Evolutionary conservation across 2,329 filamentous ascomycete genomes (phyloP).

Genomic region (Aaosphaeria pasadenensis): DNA sequence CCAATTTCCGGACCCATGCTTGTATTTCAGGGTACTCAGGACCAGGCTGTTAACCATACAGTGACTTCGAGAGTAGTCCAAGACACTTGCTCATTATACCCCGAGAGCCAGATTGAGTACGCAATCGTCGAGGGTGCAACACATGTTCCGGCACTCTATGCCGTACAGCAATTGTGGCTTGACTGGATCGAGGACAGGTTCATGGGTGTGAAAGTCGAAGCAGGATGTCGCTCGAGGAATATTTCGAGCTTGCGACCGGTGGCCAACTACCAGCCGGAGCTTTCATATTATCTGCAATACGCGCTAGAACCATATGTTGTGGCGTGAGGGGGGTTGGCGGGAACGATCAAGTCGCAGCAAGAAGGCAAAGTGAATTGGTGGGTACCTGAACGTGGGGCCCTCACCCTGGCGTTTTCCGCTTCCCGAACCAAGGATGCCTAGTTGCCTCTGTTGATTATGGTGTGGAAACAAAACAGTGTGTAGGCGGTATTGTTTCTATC

Average conservation of each 20-base stretch:
- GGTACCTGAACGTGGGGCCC: too few species aligned
- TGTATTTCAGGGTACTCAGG: conserved; percentile 1
- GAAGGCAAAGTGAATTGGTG: too few species aligned
- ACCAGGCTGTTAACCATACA: not conserved
- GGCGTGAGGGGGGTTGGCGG: not conserved
- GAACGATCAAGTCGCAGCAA: too few species aligned
- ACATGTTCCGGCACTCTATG: conserved; percentile 28
- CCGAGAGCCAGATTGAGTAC: conserved; percentile 19
- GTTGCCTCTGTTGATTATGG: too few species aligned
- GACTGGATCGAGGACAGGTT: conserved; percentile 28
- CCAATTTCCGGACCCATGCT: conserved; percentile 5
- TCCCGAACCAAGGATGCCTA: too few species aligned
- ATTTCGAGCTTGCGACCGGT: not conserved
- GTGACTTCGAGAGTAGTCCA: not conserved
- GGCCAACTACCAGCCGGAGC: conserved; percentile 3
- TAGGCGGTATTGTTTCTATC: too few species aligned
- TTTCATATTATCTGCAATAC: conserved; percentile 1
- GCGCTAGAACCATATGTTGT: conserved; percentile 3
- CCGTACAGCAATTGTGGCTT: conserved; percentile 27
- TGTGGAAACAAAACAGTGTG: too few species aligned
- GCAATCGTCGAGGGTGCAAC: conserved; percentile 17
- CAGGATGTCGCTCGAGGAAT: conserved; percentile 10
- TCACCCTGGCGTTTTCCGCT: too few species aligned
- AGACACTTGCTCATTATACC: conserved; percentile 3
- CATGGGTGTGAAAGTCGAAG: conserved; percentile 7